These are phyloP conservation scores for Fraxinus sp. DNA, from an alignment of 305 asterid genomes.

Conservation along the genomic window DNA sequence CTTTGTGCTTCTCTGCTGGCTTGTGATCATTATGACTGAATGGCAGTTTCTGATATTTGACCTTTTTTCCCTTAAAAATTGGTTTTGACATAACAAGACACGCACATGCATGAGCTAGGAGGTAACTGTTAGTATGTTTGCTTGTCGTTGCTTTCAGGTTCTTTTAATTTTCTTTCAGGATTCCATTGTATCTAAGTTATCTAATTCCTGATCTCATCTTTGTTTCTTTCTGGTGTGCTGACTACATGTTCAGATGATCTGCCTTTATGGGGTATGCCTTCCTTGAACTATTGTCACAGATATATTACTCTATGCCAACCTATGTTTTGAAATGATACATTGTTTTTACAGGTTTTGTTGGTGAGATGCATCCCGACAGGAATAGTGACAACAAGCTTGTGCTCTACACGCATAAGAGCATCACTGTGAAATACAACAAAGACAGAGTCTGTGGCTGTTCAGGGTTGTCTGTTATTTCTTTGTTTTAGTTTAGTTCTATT, in stretches of 20 bases:
- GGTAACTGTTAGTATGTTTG: background rate
- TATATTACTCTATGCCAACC: background rate
- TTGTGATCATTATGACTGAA: background rate
- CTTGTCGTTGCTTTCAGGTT: background rate
- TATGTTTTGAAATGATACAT: background rate
- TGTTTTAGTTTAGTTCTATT: background rate
- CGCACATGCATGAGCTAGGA: background rate
- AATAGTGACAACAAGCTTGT: conserved; percentile 52
- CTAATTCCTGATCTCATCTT: conserved; percentile 26
- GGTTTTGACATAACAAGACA: background rate
- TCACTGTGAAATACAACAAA: conserved; percentile 48
- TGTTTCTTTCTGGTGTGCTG: conserved; percentile 29
- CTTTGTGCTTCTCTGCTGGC: background rate
- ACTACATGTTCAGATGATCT: conserved; percentile 51
- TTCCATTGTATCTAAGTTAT: background rate
- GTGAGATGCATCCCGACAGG: conserved; percentile 50
- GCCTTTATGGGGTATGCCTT: conserved; percentile 63
- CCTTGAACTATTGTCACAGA: background rate
- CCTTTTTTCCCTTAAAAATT: background rate
- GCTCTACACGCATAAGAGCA: conserved; percentile 55
- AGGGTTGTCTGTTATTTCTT: conserved; percentile 3
- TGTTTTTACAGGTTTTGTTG: conserved; percentile 48
- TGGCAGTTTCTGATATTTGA: background rate
- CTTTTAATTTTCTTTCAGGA: background rate
- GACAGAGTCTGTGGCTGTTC: conserved; percentile 46